Evolutionary conservation across 192 early-diverging fungal species (phyloP), one percentile per base, ranked within the genome.

Genomic region (Coemansia sp.): DNA sequence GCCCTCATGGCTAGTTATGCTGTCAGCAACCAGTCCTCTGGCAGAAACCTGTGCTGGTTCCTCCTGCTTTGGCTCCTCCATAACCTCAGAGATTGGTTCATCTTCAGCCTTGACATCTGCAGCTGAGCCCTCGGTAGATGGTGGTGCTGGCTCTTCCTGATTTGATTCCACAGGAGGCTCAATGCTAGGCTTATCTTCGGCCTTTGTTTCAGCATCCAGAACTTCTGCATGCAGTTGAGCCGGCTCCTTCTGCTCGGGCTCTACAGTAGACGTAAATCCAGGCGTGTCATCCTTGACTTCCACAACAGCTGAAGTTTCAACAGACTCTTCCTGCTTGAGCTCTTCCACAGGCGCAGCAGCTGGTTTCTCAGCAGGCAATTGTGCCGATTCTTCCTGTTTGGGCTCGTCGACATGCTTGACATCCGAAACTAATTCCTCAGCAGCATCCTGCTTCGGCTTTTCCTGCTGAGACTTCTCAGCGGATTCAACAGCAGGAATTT

Each of bases 11-110:
- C n/a, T n/a, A n/a, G 35, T 15, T 11, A 10, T 10, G 8, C 5
- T 20, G n/a, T 58, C 47, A 5, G 19, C 40, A 28, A 38, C 49
- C 8, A 6, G 3, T 31, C 6, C 30, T 31, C 6, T 6, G 30
- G 30, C 30, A 31, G 39, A 3, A 15, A 44, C 42, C 18, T 55
- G 40, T 2, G 50, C 50, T 40, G 19, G 3, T 2, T 38, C 7
- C 18, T 65, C 63, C 43, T n/a, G 36, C 6, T 13, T 39, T 36
- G 47, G 37, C 61, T 45, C 53, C 0, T 35, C 46, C 14, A n/a
- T 37, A 40, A 44, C 3, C 42, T 12, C 1, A 4, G 42, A 14
- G 19, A 23, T 16, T 23, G 45, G 6, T 5, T 46, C 45, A 23
- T 54, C 51, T 0, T 1, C 14, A 53, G 36, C 18, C 30, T 31